Percentiles rank a stretch among this genome's conserved stretches.
Conservation (phyloP, 1,139 yeast genomes). For the Saccharomycopsis phalli region DNA sequence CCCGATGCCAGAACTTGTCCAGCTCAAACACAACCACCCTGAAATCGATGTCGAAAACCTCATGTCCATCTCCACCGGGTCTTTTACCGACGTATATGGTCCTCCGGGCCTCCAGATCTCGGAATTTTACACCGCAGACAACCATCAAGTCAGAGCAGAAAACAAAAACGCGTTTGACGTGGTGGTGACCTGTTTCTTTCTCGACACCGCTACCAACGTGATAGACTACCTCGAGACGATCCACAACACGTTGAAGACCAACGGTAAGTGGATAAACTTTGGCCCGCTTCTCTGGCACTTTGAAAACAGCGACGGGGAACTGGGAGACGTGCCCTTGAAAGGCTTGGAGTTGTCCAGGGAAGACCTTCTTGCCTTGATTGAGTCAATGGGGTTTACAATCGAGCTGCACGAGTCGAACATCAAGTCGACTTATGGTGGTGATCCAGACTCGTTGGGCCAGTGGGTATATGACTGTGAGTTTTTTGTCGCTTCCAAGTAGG, state of each 20-base stretch:
- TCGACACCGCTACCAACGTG: slow-evolving; percentile 72
- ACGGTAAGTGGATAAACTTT: slow-evolving; percentile 72
- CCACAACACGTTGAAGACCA: slow-evolving; percentile 38
- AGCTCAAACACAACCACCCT: slow-evolving; percentile 29
- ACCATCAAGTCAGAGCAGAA: slow-evolving; percentile 33
- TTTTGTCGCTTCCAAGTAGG: slow-evolving; percentile 49
- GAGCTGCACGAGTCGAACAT: slow-evolving; percentile 37
- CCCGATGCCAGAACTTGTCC: slow-evolving; percentile 30
- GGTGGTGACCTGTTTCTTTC: slow-evolving; percentile 63
- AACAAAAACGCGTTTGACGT: slow-evolving; percentile 40
- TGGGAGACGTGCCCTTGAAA: slow-evolving; percentile 32
- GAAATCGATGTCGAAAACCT: slow-evolving; percentile 40
- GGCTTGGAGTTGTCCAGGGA: slow-evolving; percentile 62
- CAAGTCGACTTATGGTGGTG: slow-evolving; percentile 49
- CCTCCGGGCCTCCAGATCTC: slow-evolving; percentile 34
- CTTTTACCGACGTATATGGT: slow-evolving; percentile 71
- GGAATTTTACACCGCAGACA: slow-evolving; percentile 30
- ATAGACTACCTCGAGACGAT: slow-evolving; percentile 61
- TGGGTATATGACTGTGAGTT: slow-evolving; percentile 59
- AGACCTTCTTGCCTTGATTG: slow-evolving; percentile 44
- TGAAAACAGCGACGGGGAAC: slow-evolving; percentile 41
- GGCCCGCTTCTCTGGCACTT: slow-evolving; percentile 88
- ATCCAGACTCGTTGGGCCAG: slow-evolving; percentile 43
- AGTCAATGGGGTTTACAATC: slow-evolving; percentile 47
- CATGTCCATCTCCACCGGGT: slow-evolving; percentile 76